These are phyloP conservation scores for Citrus hindsii DNA, from an alignment of 345 rosid genomes.

Conservation along the genomic window DNA sequence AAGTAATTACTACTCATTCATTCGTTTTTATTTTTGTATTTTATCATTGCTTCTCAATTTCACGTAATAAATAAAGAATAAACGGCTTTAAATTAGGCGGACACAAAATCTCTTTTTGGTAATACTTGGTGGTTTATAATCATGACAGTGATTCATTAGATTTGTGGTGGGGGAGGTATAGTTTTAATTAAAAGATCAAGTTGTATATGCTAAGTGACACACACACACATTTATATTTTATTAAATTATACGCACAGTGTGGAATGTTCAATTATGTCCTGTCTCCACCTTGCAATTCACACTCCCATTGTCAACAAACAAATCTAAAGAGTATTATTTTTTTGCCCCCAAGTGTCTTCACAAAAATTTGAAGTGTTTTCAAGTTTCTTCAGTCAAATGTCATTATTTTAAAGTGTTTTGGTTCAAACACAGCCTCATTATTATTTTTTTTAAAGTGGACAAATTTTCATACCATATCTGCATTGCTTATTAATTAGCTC, in stretches of 20 bases:
- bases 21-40: no score
- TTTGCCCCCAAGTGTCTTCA: no score
- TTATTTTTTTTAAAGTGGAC: no score
- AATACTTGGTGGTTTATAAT: background rate
- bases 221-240: no score
- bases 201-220: background rate
- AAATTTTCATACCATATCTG: no score
- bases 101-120: slow-evolving; percentile 1
- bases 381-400: no score
- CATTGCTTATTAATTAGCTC: no score
- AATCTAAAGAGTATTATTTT: no score
- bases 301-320: background rate
- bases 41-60: background rate
- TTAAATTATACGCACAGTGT: background rate
- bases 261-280: background rate
- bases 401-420: no score
- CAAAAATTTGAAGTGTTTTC: no score
- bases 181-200: background rate
- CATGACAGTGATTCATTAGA: background rate
- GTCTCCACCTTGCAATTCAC: background rate
- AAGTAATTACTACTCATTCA: background rate
- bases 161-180: background rate
- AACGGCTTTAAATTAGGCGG: background rate
- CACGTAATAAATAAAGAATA: background rate
- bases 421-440: no score